Evolutionary conservation across 2,329 filamentous ascomycete genomes (phyloP).

Genomic region (Trichoderma gracile): DNA sequence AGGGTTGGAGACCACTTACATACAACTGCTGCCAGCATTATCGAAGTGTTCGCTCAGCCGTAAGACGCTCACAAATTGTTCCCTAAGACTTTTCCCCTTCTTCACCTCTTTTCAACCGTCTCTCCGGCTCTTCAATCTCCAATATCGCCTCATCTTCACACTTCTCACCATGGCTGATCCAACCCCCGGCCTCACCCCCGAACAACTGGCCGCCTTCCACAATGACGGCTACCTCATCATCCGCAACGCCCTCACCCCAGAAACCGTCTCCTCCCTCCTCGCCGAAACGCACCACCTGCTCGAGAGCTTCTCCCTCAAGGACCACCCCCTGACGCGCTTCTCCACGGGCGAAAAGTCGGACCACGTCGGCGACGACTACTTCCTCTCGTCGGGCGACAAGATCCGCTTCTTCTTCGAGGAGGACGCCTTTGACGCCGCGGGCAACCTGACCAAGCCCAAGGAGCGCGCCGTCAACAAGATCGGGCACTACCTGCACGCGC

Average conservation of each 20-base stretch:
- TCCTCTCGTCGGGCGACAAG: constrained; percentile 86
- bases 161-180: constrained; percentile 28
- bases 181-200: constrained; percentile 61
- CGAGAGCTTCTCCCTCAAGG: constrained; percentile 70
- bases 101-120: neutral
- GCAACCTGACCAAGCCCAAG: constrained; percentile 74
- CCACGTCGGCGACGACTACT: constrained; percentile 94
- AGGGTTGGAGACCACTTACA: constrained; percentile 4
- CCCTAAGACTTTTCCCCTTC: neutral
- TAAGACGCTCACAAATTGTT: neutral
- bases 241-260: constrained; percentile 68
- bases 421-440: constrained; percentile 72
- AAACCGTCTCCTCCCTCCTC: constrained; percentile 68
- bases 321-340: constrained; percentile 93
- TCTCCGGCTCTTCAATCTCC: neutral
- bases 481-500: constrained; percentile 72
- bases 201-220: constrained; percentile 72
- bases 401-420: constrained; percentile 97
- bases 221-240: constrained; percentile 89
- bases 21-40: neutral
- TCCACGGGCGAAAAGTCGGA: constrained; percentile 73
- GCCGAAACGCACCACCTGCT: constrained; percentile 74
- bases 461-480: constrained; percentile 86
- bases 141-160: neutral
- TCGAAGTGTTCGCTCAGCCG: constrained; percentile 11